phyloP scores from a whole-genome alignment of 1,139 yeast species.

The Saccharomyces hybrid region DNA sequence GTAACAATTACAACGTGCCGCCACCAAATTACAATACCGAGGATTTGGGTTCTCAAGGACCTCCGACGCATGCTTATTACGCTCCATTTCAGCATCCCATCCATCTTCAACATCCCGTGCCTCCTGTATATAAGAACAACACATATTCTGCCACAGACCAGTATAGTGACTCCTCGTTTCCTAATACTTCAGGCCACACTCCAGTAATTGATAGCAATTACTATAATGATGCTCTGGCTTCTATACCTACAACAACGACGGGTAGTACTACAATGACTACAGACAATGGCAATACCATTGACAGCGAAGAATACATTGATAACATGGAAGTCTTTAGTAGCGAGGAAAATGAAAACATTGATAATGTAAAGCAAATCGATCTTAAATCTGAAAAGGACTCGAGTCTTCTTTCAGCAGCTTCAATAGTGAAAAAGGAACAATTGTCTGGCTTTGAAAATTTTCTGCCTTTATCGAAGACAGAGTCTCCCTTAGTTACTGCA shows the following conservation, averaged over 20 bases:
- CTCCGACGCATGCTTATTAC: neutral
- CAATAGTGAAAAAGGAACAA: neutral
- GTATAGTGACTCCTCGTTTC: neutral
- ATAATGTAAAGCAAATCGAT: constrained; percentile 2
- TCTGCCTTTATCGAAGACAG: neutral
- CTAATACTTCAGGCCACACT: neutral
- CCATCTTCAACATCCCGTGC: neutral
- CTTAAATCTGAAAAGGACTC: neutral
- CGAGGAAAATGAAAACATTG: constrained; percentile 6
- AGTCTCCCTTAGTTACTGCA: neutral
- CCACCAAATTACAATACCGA: neutral
- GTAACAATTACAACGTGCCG: neutral
- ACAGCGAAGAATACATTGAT: neutral
- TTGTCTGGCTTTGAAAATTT: neutral
- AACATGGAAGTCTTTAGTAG: neutral
- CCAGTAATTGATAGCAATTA: neutral
- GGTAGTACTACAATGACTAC: neutral
- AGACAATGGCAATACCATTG: neutral
- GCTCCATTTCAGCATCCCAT: neutral
- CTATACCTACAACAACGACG: neutral
- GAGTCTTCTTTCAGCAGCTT: neutral
- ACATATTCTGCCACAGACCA: neutral
- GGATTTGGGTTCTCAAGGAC: neutral
- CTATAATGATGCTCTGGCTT: neutral
- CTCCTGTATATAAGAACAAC: neutral